Evolutionary conservation across 257 asterid genomes (phyloP).

Genomic region (Nicotiana tomentosiformis): DNA sequence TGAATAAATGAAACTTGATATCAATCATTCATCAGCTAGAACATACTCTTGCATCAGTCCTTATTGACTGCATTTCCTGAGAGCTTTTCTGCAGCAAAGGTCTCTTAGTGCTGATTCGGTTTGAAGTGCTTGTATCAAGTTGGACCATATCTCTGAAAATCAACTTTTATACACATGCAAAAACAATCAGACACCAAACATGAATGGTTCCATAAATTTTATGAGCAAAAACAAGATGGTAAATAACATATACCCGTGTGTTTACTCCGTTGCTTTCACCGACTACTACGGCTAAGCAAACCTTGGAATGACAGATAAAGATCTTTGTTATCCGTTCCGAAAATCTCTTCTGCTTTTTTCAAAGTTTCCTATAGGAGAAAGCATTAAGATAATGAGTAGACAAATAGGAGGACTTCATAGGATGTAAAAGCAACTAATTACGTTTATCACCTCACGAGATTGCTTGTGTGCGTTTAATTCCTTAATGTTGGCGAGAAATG

Average conservation of each 20-base stretch:
- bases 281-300: constrained; percentile 69
- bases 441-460: constrained; percentile 76
- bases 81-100: background rate
- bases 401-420: background rate
- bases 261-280: constrained; percentile 21
- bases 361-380: constrained; percentile 52
- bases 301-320: constrained; percentile 89
- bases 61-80: background rate
- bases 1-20: background rate
- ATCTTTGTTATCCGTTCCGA: constrained; percentile 82
- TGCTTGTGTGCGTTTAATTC: constrained; percentile 91
- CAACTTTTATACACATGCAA: background rate
- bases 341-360: constrained; percentile 80
- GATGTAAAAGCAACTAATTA: background rate
- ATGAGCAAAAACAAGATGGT: background rate
- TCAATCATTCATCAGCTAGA: background rate
- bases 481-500: constrained; percentile 78
- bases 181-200: background rate
- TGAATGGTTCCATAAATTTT: background rate
- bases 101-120: background rate
- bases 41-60: background rate
- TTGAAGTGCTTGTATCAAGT: background rate
- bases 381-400: background rate
- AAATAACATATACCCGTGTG: background rate
- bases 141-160: background rate